phyloP scores from a whole-genome alignment of 2,329 filamentous ascomycete species.

The Chrysoporthe cubensis region DNA sequence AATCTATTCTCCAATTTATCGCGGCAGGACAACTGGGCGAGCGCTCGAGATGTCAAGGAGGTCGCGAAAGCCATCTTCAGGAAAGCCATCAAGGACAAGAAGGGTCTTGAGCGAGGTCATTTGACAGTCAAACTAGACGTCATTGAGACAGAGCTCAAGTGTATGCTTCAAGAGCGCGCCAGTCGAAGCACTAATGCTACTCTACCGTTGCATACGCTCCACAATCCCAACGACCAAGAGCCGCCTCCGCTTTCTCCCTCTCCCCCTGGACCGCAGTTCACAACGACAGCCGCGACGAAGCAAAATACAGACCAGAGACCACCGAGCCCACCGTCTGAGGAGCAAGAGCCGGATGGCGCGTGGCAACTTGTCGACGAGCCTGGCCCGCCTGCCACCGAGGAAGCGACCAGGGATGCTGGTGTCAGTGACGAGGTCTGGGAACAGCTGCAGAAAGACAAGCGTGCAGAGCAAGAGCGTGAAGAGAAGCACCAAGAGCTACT shows the following conservation, averaged over 20 bases:
- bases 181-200: slow-evolving; percentile 24
- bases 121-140: slow-evolving; percentile 26
- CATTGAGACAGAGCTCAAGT: slow-evolving; percentile 28
- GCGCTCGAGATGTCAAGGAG: slow-evolving; percentile 63
- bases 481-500: slow-evolving; percentile 42
- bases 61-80: slow-evolving; percentile 56
- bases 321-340: not conserved
- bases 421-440: slow-evolving; percentile 66
- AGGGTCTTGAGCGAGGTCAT: slow-evolving; percentile 22
- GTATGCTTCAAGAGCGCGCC: slow-evolving; percentile 33
- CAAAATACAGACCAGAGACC: not conserved
- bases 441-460: slow-evolving; percentile 58
- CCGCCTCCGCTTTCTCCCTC: slow-evolving; percentile 2
- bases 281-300: slow-evolving; percentile 1
- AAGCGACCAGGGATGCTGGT: slow-evolving; percentile 54
- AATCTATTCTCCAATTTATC: slow-evolving; percentile 47
- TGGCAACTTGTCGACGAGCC: not conserved
- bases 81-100: slow-evolving; percentile 40
- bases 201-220: not conserved
- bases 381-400: not conserved
- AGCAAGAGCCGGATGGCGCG: not conserved
- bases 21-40: slow-evolving; percentile 59
- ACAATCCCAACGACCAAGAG: not conserved
- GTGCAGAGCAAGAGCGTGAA: slow-evolving; percentile 43
- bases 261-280: not conserved